These are phyloP conservation scores for Rhexocercosporidium sp. DNA, from an alignment of 2,329 filamentous ascomycete genomes.

Conservation along the genomic window DNA sequence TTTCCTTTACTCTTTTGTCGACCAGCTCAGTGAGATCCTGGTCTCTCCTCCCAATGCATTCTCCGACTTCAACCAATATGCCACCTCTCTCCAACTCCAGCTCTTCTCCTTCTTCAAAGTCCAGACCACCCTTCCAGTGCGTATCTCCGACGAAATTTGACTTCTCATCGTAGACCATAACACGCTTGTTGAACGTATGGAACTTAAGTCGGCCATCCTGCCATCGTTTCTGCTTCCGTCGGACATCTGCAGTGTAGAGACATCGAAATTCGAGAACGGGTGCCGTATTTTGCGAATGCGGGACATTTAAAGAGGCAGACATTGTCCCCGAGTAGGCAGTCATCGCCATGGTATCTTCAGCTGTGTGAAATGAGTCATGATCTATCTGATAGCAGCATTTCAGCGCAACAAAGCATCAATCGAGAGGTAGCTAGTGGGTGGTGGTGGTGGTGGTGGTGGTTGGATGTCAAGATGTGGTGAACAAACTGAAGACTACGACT, in stretches of 20 bases:
- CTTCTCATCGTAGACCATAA: slow-evolving; percentile 87
- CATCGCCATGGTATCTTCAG: slow-evolving; percentile 21
- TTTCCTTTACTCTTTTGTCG: slow-evolving; percentile 69
- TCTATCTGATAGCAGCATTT: not conserved
- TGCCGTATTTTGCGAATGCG: slow-evolving; percentile 55
- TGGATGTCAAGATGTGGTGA: not conserved
- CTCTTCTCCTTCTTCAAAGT: slow-evolving; percentile 83
- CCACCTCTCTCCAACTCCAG: slow-evolving; percentile 76
- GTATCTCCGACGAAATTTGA: slow-evolving; percentile 84
- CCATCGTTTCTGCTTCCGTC: slow-evolving; percentile 89
- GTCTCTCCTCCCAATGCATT: slow-evolving; percentile 72
- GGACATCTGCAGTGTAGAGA: slow-evolving; percentile 84
- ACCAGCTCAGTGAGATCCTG: slow-evolving; percentile 80
- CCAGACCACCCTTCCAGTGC: slow-evolving; percentile 74
- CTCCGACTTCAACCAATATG: slow-evolving; percentile 80
- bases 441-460: no score
- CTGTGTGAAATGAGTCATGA: slow-evolving; percentile 21
- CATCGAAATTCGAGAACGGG: slow-evolving; percentile 86
- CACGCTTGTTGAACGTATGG: slow-evolving; percentile 87
- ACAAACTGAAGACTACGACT: not conserved
- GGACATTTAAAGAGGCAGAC: slow-evolving; percentile 31
- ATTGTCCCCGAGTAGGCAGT: slow-evolving; percentile 16
- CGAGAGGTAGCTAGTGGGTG: not conserved
- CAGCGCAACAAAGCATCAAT: not conserved
- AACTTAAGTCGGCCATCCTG: slow-evolving; percentile 89